Evolutionary conservation across 1,284 basidiomycete species (phyloP), one percentile per base, ranked within the genome.

Genomic region (Psilocybe mexicana): DNA sequence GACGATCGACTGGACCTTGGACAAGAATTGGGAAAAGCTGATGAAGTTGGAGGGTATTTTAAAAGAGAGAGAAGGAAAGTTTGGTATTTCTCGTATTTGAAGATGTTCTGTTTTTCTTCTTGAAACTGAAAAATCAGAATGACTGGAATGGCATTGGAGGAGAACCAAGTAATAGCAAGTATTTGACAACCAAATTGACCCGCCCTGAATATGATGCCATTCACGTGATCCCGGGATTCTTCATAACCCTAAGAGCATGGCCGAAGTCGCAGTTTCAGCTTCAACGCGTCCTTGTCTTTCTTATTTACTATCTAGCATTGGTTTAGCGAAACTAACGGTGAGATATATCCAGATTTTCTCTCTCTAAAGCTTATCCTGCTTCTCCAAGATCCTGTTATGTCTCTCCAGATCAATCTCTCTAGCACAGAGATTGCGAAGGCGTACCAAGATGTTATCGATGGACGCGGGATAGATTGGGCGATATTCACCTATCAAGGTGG

Each of bases 401-500:
- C 90, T 69, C 77, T 90, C 8, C 87, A 89, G 70, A 76, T 92
- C 63, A 92, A 90, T 73, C 76, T 92, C 63, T 84, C 87, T 33
- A 84, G 83, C 69, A 80, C 74, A 67, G 90, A 93, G 55, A 83
- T 95, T 61, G 76, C 79, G 47, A 82, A 88, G 59, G 90, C 93
- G 45, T 94, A 95, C 76, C 83, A 94, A 72, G 82, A 88, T 69
- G 83, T 96, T 66, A 72, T 96, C 68, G 83, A 88, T 65, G 84
- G 85, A 52, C 81, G 82, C 11, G 84, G 84, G 46, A 89, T 92
- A 65, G 90, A 96, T 72, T 97, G 94, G 91, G 86, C 85, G 5
- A 80, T 98, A 50, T 92, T 92, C 67, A 89, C 92, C 0, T 94
- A 94, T 68, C 92, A 94, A 70, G 90, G 87, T 67, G 87, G 87